Evolutionary conservation across 352 stramenopile species (phyloP).

Genomic region (Globisporangium camurandrum): DNA sequence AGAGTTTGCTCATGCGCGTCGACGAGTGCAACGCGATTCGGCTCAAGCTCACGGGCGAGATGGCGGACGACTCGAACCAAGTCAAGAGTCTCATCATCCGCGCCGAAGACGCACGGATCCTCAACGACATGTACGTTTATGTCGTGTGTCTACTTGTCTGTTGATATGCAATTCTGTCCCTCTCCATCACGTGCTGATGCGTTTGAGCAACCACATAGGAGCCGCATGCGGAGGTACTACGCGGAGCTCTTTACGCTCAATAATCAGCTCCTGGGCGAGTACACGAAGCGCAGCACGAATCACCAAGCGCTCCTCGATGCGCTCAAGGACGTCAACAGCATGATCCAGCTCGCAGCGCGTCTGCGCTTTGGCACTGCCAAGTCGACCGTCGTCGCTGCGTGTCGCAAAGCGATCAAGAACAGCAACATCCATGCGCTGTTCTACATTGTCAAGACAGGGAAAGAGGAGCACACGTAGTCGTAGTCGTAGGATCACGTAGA

Average conservation of each 20-base stretch:
- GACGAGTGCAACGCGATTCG: constrained; percentile 86
- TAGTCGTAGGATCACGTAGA: too few relatives aligned
- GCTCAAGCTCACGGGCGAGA: constrained; percentile 88
- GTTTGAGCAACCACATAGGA: constrained; percentile 2
- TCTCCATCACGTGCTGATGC: background rate
- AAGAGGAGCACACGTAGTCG: constrained; percentile 64
- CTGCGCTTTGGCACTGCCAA: constrained; percentile 84
- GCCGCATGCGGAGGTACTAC: constrained; percentile 82
- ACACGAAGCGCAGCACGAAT: constrained; percentile 90
- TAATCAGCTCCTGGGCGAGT: constrained; percentile 87
- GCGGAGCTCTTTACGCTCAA: constrained; percentile 89
- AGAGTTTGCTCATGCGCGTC: constrained; percentile 63
- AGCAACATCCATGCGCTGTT: constrained; percentile 85
- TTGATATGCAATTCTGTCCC: background rate
- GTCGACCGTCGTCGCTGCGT: constrained; percentile 72
- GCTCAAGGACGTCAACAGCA: constrained; percentile 90
- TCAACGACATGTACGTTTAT: constrained; percentile 85
- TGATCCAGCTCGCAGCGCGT: constrained; percentile 86
- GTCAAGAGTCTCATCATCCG: constrained; percentile 89
- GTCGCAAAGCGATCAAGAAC: constrained; percentile 86
- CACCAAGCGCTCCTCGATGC: constrained; percentile 85
- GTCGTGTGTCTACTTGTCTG: background rate
- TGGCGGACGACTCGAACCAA: constrained; percentile 89
- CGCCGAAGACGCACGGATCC: constrained; percentile 88
- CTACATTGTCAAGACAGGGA: constrained; percentile 81